Evolutionary conservation across 2,329 filamentous ascomycete species (phyloP).

Genomic region (Phyllachora maydis): DNA sequence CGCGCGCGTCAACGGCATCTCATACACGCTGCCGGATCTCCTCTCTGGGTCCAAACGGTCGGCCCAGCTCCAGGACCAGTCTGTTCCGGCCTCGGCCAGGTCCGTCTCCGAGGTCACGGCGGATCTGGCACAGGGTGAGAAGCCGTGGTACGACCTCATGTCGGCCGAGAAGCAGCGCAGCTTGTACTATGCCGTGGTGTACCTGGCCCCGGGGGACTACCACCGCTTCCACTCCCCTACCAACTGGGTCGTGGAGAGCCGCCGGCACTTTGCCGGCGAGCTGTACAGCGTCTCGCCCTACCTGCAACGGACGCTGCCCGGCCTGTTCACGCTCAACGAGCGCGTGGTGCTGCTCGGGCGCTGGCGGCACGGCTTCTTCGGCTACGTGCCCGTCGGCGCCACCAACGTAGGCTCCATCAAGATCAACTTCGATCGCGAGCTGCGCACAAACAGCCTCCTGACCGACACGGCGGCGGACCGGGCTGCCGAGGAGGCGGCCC

Average conservation of each 20-base stretch:
- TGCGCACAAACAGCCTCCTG: slow-evolving; percentile 78
- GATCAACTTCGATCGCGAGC: slow-evolving; percentile 88
- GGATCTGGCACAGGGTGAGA: slow-evolving; percentile 55
- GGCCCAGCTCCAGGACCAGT: slow-evolving; percentile 47
- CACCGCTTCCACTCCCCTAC: slow-evolving; percentile 94
- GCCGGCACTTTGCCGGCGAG: slow-evolving; percentile 95
- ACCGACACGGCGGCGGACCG: slow-evolving; percentile 84
- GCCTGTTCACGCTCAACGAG: slow-evolving; percentile 92
- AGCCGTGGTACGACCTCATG: slow-evolving; percentile 50
- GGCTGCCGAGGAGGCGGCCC: slow-evolving; percentile 60
- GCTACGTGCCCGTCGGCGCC: slow-evolving; percentile 83
- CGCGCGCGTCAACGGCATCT: slow-evolving; percentile 81
- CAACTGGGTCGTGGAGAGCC: slow-evolving; percentile 83
- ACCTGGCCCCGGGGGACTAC: slow-evolving; percentile 93
- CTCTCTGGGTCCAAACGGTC: slow-evolving; percentile 47
- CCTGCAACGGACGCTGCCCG: slow-evolving; percentile 76
- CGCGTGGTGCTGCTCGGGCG: slow-evolving; percentile 80
- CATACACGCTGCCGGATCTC: slow-evolving; percentile 76
- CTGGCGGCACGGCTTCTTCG: slow-evolving; percentile 97
- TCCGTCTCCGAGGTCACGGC: slow-evolving; percentile 69
- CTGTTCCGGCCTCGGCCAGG: slow-evolving; percentile 41
- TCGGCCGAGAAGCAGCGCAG: slow-evolving; percentile 42
- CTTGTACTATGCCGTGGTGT: slow-evolving; percentile 87
- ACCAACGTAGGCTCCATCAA: slow-evolving; percentile 96
- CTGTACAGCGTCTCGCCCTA: slow-evolving; percentile 91